Conservation (phyloP, 1,284 basidiomycete species). For the Microbotryum scabiosae region DNA sequence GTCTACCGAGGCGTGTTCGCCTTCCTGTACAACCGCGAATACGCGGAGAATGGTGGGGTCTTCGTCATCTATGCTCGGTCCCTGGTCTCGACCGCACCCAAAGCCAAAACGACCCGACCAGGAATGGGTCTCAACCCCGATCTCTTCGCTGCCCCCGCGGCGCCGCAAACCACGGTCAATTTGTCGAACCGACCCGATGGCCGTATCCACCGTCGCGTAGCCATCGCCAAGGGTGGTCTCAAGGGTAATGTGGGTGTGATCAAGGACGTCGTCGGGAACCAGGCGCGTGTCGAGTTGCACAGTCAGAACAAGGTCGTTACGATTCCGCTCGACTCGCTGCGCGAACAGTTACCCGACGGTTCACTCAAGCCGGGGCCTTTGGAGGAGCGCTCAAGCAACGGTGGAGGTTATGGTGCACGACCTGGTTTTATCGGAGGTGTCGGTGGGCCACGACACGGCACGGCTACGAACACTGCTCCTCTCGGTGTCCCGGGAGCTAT, state of each 20-base stretch:
- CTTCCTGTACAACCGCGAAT: constrained; percentile 88
- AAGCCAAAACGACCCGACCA: constrained; percentile 64
- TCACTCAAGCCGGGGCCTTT: constrained; percentile 15
- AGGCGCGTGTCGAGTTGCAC: constrained; percentile 82
- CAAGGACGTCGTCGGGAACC: constrained; percentile 85
- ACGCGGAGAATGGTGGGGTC: constrained; percentile 83
- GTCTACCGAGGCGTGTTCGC: constrained; percentile 91
- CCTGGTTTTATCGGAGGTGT: constrained; percentile 7
- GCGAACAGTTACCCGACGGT: constrained; percentile 48
- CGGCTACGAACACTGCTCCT: constrained; percentile 15
- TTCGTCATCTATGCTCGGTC: constrained; percentile 71
- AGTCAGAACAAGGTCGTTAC: constrained; percentile 85
- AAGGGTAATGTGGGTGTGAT: constrained; percentile 89
- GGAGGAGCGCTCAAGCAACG: constrained; percentile 13
- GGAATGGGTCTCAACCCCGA: constrained; percentile 56
- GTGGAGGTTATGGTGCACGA: not conserved
- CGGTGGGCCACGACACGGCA: constrained; percentile 2
- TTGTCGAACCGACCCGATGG: constrained; percentile 48
- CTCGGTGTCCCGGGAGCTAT: constrained; percentile 14
- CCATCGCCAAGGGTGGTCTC: constrained; percentile 75
- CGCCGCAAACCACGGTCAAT: constrained; percentile 7
- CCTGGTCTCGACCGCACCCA: constrained; percentile 71
- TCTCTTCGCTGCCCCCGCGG: constrained; percentile 9
- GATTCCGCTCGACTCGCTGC: constrained; percentile 70
- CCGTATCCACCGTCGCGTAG: constrained; percentile 70